These are phyloP conservation scores for Monilinia polystroma DNA, from an alignment of 2,329 filamentous ascomycete species.

Conservation along the genomic window DNA sequence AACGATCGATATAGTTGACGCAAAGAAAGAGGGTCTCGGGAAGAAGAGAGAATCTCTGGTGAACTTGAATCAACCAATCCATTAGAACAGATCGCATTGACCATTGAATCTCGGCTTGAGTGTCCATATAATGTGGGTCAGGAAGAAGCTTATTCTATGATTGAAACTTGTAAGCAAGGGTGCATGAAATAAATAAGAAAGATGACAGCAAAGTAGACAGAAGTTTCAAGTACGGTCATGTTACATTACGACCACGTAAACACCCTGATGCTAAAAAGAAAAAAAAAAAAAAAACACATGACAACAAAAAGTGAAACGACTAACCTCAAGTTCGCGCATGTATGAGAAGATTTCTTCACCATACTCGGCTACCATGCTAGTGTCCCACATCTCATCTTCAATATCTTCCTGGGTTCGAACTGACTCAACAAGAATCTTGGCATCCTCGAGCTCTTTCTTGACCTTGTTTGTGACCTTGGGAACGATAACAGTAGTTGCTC, in stretches of 20 bases:
- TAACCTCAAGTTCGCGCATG: constrained; percentile 83
- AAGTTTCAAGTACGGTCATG: not conserved
- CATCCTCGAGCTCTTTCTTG: constrained; percentile 69
- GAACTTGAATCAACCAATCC: constrained; percentile 97
- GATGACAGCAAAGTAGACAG: constrained; percentile 13
- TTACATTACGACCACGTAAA: not conserved
- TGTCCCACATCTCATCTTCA: constrained; percentile 88
- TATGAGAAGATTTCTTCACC: constrained; percentile 93
- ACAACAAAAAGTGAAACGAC: constrained; percentile 13
- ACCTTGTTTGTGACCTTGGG: constrained; percentile 70
- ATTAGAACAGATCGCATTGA: constrained; percentile 96
- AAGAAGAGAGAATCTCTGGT: constrained; percentile 83
- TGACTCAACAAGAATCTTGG: constrained; percentile 41
- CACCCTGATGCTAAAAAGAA: not conserved
- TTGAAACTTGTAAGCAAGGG: constrained; percentile 25
- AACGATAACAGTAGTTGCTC: constrained; percentile 63
- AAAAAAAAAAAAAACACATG: no score
- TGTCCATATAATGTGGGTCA: constrained; percentile 93
- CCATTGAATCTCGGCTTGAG: constrained; percentile 97
- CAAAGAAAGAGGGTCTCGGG: constrained; percentile 94
- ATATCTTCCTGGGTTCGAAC: constrained; percentile 64
- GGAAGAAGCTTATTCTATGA: constrained; percentile 74
- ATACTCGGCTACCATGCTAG: constrained; percentile 97
- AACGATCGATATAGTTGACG: constrained; percentile 96
- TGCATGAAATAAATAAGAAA: constrained; percentile 7